Percentiles rank a stretch among this genome's conserved stretches.
phyloP scores from a whole-genome alignment of 2,329 filamentous ascomycete species.

The Diaporthe citriasiana region DNA sequence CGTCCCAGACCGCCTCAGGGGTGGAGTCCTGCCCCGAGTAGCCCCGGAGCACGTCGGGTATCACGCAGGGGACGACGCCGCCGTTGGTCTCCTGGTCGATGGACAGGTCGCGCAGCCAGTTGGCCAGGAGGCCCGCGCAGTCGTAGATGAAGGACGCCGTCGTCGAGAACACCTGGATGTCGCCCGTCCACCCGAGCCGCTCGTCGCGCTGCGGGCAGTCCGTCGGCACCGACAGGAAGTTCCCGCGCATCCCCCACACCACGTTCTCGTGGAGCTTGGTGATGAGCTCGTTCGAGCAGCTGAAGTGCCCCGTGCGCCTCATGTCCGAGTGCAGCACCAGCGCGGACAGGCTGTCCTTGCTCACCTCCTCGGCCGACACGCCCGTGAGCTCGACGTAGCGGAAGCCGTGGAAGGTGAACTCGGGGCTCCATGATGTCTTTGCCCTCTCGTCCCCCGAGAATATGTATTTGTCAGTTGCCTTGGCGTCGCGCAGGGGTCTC shows the following conservation, averaged over 20 bases:
- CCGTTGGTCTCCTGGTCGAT: conserved; percentile 51
- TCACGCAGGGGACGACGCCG: conserved; percentile 51
- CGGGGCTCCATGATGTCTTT: conserved; percentile 56
- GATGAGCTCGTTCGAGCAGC: conserved; percentile 64
- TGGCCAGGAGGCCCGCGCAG: conserved; percentile 62
- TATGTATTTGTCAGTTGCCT: conserved; percentile 57
- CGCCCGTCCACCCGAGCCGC: conserved; percentile 67
- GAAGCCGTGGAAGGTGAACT: conserved; percentile 68
- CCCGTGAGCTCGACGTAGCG: conserved; percentile 64
- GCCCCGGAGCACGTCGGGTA: conserved; percentile 49
- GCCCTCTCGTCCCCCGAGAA: conserved; percentile 44
- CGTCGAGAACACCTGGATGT: conserved; percentile 64
- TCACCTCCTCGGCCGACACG: conserved; percentile 51
- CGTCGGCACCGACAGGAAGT: conserved; percentile 70
- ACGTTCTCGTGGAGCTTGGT: conserved; percentile 70
- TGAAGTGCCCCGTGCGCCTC: conserved; percentile 62
- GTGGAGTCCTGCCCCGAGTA: conserved; percentile 37
- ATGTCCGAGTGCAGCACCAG: conserved; percentile 66
- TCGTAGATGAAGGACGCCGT: conserved; percentile 68
- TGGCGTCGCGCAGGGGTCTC: conserved; percentile 59
- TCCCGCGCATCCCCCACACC: conserved; percentile 70
- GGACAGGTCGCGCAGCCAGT: conserved; percentile 64
- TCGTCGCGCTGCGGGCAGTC: conserved; percentile 72
- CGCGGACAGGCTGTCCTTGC: conserved; percentile 46
- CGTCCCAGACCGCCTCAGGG: conserved; percentile 53